Evolutionary conservation across 2,329 filamentous ascomycete genomes (phyloP).

Genomic region (Oidium heveae): DNA sequence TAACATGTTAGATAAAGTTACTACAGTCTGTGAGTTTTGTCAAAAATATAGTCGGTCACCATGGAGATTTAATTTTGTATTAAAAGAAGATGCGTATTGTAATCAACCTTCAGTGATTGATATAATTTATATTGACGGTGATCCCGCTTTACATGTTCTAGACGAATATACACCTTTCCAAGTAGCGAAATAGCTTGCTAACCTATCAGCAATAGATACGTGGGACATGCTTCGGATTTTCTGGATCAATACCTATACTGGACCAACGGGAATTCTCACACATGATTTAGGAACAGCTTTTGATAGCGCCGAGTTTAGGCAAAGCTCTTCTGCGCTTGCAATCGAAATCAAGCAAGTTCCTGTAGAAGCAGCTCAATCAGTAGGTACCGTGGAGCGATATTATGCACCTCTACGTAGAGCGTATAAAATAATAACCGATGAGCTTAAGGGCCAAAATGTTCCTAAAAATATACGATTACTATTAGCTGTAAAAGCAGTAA

Average conservation of each 20-base stretch:
- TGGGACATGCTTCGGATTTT: neutral
- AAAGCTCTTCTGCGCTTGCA: neutral
- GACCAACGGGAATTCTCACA: neutral
- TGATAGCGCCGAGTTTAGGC: neutral
- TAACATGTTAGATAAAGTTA: neutral
- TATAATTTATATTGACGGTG: slow-evolving; percentile 1
- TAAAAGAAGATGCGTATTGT: neutral
- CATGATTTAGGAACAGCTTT: neutral
- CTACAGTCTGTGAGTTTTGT: neutral
- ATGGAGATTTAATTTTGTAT: neutral
- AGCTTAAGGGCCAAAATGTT: neutral
- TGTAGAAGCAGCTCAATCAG: neutral
- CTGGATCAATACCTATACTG: neutral
- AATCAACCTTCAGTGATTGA: neutral
- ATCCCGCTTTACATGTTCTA: slow-evolving; percentile 1
- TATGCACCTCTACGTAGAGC: neutral
- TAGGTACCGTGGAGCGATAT: neutral
- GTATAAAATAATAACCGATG: neutral
- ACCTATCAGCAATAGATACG: neutral
- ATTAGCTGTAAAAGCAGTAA: neutral
- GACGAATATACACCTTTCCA: slow-evolving; percentile 1
- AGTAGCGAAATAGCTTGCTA: neutral
- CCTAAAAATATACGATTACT: neutral
- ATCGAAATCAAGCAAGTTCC: neutral
- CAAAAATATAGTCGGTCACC: neutral